phyloP scores from a whole-genome alignment of 2,329 filamentous ascomycete species.

The Hypoxylon sp. region DNA sequence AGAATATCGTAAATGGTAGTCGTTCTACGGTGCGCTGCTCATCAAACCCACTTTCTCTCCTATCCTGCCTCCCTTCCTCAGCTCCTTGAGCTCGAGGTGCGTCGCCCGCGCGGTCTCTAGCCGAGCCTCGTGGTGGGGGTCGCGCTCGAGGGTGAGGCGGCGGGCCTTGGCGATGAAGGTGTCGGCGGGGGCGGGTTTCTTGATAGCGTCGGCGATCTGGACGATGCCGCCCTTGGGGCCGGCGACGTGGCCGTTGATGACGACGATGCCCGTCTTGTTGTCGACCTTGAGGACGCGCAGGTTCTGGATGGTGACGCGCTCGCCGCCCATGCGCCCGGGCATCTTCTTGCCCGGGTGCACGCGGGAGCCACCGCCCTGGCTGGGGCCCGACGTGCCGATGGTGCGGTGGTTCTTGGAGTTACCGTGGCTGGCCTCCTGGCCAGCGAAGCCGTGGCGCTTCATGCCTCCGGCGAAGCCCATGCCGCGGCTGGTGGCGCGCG shows the following conservation, averaged over 20 bases:
- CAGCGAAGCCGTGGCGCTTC: constrained; percentile 91
- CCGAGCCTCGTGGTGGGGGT: constrained; percentile 55
- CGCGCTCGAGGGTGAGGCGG: constrained; percentile 54
- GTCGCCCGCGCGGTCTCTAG: constrained; percentile 58
- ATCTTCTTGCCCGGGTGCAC: constrained; percentile 97
- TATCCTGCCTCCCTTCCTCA: constrained; percentile 54
- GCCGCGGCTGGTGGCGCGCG: constrained; percentile 78
- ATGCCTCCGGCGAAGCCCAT: constrained; percentile 97
- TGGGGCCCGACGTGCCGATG: constrained; percentile 87
- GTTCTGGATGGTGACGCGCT: constrained; percentile 90
- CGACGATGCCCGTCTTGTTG: constrained; percentile 82
- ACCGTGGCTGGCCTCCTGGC: constrained; percentile 92
- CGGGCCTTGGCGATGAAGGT: constrained; percentile 58
- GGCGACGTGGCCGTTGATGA: constrained; percentile 85
- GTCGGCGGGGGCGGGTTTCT: constrained; percentile 70
- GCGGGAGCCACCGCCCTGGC: constrained; percentile 90
- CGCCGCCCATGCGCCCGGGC: constrained; percentile 93
- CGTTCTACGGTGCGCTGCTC: constrained; percentile 19
- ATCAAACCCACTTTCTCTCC: constrained; percentile 42
- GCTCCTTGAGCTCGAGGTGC: constrained; percentile 63
- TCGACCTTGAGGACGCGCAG: constrained; percentile 89
- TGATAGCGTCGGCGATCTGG: constrained; percentile 87
- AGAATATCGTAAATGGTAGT: constrained; percentile 18
- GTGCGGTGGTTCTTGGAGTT: constrained; percentile 93
- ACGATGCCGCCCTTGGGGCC: constrained; percentile 89